These are phyloP conservation scores for Bryum argenteum DNA, from an alignment of 225 moss, liverwort and hornwort genomes.

Conservation along the genomic window DNA sequence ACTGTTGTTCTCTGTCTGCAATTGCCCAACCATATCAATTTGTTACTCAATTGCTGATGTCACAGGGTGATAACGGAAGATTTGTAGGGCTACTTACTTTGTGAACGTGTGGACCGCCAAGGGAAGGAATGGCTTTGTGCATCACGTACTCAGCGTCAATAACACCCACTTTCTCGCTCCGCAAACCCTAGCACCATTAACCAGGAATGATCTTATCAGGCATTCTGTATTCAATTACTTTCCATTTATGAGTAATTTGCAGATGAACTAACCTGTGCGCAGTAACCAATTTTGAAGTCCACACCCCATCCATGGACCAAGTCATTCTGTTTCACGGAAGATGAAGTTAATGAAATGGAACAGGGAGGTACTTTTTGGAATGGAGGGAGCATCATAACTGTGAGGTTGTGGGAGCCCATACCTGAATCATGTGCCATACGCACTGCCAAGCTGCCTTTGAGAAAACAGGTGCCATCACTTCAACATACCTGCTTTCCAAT, in stretches of 20 bases:
- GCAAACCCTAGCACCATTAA: slow-evolving; percentile 51
- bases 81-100: slow-evolving; percentile 30
- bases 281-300: slow-evolving; percentile 90
- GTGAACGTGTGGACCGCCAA: slow-evolving; percentile 54
- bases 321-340: slow-evolving; percentile 67
- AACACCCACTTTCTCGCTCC: slow-evolving; percentile 80
- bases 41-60: background rate
- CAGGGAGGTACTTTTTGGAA: too few relatives aligned
- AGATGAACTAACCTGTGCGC: slow-evolving; percentile 59
- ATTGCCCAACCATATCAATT: slow-evolving; percentile 2
- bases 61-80: background rate
- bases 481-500: slow-evolving; percentile 43
- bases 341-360: too few relatives aligned
- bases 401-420: background rate
- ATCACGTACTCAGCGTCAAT: slow-evolving; percentile 76
- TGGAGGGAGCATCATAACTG: too few relatives aligned
- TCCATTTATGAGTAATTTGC: too few relatives aligned
- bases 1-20: slow-evolving; percentile 1
- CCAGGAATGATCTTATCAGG: background rate
- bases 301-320: slow-evolving; percentile 88
- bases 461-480: slow-evolving; percentile 64
- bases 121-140: slow-evolving; percentile 85
- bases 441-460: slow-evolving; percentile 50
- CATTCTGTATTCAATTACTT: too few relatives aligned
- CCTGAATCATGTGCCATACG: slow-evolving; percentile 59